phyloP scores from a whole-genome alignment of 192 early-diverging fungal species.

The Gigaspora rosea region DNA sequence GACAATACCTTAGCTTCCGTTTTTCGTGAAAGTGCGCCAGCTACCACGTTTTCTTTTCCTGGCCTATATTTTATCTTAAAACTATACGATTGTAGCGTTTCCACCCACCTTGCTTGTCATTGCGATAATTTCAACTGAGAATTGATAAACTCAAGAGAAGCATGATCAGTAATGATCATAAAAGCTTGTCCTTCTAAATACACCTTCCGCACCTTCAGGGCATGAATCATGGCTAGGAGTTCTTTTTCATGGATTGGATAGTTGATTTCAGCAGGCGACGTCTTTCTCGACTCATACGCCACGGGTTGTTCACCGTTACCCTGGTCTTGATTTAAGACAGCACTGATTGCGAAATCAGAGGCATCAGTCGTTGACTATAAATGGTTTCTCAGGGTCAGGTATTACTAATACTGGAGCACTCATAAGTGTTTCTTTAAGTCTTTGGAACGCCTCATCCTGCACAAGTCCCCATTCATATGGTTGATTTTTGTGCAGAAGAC shows the following conservation, averaged over 20 bases:
- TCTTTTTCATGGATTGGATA: constrained; percentile 38
- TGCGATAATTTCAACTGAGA: too few relatives aligned
- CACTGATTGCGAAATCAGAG: constrained; percentile 33
- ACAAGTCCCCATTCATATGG: constrained; percentile 27
- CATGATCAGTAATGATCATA: too few relatives aligned
- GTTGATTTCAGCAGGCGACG: constrained; percentile 24
- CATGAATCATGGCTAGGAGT: constrained; percentile 19
- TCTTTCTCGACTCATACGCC: constrained; percentile 36
- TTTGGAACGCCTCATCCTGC: constrained; percentile 29
- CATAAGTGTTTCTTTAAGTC: constrained; percentile 19
- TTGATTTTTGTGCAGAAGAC: too few relatives aligned
- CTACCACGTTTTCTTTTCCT: constrained; percentile 1
- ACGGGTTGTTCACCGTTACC: constrained; percentile 19
- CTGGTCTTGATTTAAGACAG: constrained; percentile 30
- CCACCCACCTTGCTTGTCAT: too few relatives aligned
- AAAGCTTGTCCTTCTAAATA: too few relatives aligned
- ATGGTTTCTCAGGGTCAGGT: background rate
- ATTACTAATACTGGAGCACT: too few relatives aligned
- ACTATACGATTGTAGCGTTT: too few relatives aligned
- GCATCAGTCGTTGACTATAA: constrained; percentile 32
- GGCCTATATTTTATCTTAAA: too few relatives aligned
- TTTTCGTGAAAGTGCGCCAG: background rate
- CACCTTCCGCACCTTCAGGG: background rate
- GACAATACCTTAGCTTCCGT: too few relatives aligned
- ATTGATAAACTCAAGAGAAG: too few relatives aligned